These are phyloP conservation scores for Cladosporium oxysporum DNA, from an alignment of 2,329 filamentous ascomycete genomes.

Conservation along the genomic window DNA sequence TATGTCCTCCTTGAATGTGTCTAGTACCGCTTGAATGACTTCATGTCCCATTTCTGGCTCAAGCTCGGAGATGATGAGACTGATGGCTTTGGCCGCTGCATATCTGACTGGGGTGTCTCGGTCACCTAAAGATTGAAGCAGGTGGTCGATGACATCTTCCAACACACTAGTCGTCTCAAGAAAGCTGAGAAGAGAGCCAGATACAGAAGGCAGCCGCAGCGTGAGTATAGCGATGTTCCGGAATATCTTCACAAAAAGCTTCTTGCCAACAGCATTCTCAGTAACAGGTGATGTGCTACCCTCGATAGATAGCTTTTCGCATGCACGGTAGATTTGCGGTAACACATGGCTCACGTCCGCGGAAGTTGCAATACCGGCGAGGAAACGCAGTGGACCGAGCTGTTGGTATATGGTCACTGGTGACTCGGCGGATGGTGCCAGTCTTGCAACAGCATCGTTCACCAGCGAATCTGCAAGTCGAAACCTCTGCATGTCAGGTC, in stretches of 20 bases:
- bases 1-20: constrained; percentile 64
- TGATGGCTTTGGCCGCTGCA: constrained; percentile 89
- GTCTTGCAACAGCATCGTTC: constrained; percentile 66
- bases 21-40: constrained; percentile 83
- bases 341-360: constrained; percentile 71
- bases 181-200: constrained; percentile 32
- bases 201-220: constrained; percentile 45
- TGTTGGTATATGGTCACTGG: constrained; percentile 65
- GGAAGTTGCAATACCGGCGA: constrained; percentile 72
- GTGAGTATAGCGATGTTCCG: constrained; percentile 71
- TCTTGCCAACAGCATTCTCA: constrained; percentile 77
- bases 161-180: constrained; percentile 48
- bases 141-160: constrained; percentile 78
- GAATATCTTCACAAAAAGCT: constrained; percentile 81
- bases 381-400: constrained; percentile 76
- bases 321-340: constrained; percentile 64
- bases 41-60: constrained; percentile 79
- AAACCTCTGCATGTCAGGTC: constrained; percentile 82
- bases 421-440: constrained; percentile 42
- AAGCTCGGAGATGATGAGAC: constrained; percentile 79
- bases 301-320: constrained; percentile 59
- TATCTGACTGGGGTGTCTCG: constrained; percentile 89
- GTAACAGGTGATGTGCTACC: constrained; percentile 59
- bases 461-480: constrained; percentile 69
- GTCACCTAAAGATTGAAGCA: constrained; percentile 77